Conservation (phyloP, 495 filamentous ascomycete genomes). For the Podospora bellae-mahoneyi region DNA sequence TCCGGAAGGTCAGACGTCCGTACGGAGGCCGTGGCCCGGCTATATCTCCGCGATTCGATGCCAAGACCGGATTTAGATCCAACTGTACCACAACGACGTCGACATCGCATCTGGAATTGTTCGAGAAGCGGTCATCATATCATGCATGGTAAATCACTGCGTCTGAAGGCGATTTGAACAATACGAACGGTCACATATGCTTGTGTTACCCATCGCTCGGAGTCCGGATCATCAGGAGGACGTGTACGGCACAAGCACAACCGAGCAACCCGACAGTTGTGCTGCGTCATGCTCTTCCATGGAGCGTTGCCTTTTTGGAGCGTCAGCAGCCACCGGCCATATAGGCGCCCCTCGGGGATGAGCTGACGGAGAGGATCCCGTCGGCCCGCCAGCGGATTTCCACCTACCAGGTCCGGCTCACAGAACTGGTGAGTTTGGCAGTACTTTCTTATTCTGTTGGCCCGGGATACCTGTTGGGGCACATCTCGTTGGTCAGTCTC, state of each 20-base stretch:
- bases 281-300: background rate
- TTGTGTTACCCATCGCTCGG: background rate
- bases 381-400: slow-evolving; percentile 10
- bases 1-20: background rate
- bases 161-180: too few species aligned
- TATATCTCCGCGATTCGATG: background rate
- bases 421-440: background rate
- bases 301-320: background rate
- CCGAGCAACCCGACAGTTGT: background rate
- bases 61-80: slow-evolving; percentile 3
- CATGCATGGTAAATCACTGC: background rate
- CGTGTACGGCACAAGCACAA: background rate
- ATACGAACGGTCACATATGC: too few species aligned
- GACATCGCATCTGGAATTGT: background rate
- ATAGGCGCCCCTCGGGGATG: slow-evolving; percentile 2
- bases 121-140: background rate
- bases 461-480: background rate
- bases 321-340: background rate
- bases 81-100: background rate
- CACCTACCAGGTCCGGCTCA: background rate
- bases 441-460: background rate
- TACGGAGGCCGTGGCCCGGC: background rate
- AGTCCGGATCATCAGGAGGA: background rate
- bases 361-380: slow-evolving; percentile 19
- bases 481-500: background rate